These are phyloP conservation scores for Suillus plorans DNA, from an alignment of 768 basidiomycete species.

Conservation along the genomic window DNA sequence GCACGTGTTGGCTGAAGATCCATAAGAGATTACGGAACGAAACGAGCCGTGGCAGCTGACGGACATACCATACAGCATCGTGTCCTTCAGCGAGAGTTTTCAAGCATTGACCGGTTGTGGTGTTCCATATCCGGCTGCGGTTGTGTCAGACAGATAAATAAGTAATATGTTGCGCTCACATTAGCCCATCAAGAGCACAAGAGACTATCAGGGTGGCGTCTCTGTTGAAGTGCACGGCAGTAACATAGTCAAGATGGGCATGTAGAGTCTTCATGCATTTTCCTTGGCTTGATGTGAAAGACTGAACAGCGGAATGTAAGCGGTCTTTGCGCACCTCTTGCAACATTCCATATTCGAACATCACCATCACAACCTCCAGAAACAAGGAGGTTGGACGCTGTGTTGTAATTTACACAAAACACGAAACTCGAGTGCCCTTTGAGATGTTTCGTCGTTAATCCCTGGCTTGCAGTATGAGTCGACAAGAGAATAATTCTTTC, in stretches of 20 bases:
- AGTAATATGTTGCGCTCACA: constrained; percentile 52
- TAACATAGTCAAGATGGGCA: constrained; percentile 93
- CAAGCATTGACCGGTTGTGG: constrained; percentile 88
- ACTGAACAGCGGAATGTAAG: not conserved
- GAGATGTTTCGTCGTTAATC: constrained; percentile 66
- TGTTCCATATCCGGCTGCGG: constrained; percentile 92
- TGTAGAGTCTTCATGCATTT: constrained; percentile 84
- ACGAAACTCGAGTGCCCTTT: constrained; percentile 87
- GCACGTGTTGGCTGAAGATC: constrained; percentile 71
- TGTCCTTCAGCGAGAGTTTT: constrained; percentile 93
- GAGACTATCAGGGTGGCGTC: constrained; percentile 92
- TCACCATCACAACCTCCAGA: constrained; percentile 94
- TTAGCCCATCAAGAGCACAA: constrained; percentile 88
- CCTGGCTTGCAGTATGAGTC: constrained; percentile 39
- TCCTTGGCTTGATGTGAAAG: constrained; percentile 41
- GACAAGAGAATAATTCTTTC: not conserved
- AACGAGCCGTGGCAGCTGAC: not conserved
- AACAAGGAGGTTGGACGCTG: constrained; percentile 82
- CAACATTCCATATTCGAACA: constrained; percentile 89
- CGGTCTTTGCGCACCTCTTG: constrained; percentile 53
- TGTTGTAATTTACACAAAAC: constrained; percentile 91
- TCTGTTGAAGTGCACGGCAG: constrained; percentile 90
- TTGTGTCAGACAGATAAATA: constrained; percentile 1
- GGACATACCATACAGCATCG: constrained; percentile 72
- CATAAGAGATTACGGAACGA: not conserved